A percentile compares a stretch with the other conserved stretches of the same genome.
Evolutionary conservation across 2,329 filamentous ascomycete species (phyloP).

Genomic region (Aspergillus candidus): DNA sequence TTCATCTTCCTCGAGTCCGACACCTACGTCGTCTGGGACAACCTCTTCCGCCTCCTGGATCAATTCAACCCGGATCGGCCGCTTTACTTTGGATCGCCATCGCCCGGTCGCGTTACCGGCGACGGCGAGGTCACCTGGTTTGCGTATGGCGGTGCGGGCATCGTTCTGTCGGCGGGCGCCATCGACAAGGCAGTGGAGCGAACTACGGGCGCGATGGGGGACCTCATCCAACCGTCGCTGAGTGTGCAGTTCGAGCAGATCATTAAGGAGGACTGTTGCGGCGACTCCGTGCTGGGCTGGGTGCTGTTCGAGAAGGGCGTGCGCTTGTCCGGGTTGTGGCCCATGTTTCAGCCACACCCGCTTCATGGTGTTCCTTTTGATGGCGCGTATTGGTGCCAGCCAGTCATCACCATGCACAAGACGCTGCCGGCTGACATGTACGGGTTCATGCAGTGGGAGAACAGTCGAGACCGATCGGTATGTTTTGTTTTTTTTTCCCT

Average conservation of each 20-base stretch:
- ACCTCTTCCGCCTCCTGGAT: slow-evolving; percentile 45
- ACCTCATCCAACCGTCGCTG: slow-evolving; percentile 37
- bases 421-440: slow-evolving; percentile 44
- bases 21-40: slow-evolving; percentile 45
- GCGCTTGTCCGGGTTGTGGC: slow-evolving; percentile 44
- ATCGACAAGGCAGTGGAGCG: slow-evolving; percentile 36
- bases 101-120: slow-evolving; percentile 29
- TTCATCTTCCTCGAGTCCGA: slow-evolving; percentile 55
- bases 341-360: slow-evolving; percentile 46
- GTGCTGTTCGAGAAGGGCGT: slow-evolving; percentile 43
- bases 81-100: slow-evolving; percentile 48
- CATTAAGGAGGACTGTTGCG: slow-evolving; percentile 47
- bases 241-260: slow-evolving; percentile 38
- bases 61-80: slow-evolving; percentile 42
- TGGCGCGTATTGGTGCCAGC: slow-evolving; percentile 47
- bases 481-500: slow-evolving; percentile 1
- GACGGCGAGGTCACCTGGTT: slow-evolving; percentile 33
- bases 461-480: slow-evolving; percentile 17
- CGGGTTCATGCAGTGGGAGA: slow-evolving; percentile 43
- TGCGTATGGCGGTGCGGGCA: slow-evolving; percentile 47
- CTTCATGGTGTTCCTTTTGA: slow-evolving; percentile 46
- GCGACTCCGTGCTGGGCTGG: slow-evolving; percentile 48
- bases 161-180: slow-evolving; percentile 43
- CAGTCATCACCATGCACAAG: slow-evolving; percentile 47
- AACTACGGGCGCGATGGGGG: slow-evolving; percentile 18